phyloP scores from a whole-genome alignment of 2,329 filamentous ascomycete genomes.

The Ambrosiella beaveri region DNA sequence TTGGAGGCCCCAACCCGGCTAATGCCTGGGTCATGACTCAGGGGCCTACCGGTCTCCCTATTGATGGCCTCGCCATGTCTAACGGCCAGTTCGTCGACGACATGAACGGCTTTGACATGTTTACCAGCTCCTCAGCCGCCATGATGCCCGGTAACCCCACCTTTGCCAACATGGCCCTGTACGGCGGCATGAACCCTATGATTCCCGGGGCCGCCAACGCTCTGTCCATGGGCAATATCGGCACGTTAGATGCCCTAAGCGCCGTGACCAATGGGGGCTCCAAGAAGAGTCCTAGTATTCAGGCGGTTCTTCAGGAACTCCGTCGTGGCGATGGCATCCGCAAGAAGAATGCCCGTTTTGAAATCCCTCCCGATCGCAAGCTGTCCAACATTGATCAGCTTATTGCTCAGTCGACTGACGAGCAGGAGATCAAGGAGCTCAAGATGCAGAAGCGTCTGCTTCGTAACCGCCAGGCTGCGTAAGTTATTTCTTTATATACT shows the following conservation, averaged over 20 bases:
- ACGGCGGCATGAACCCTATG: constrained; percentile 24
- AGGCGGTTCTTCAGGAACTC: constrained; percentile 35
- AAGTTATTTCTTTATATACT: constrained; percentile 28
- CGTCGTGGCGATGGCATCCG: constrained; percentile 73
- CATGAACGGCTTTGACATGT: constrained; percentile 54
- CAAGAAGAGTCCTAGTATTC: constrained; percentile 30
- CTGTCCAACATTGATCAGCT: constrained; percentile 88
- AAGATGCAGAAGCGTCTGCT: constrained; percentile 95
- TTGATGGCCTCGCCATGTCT: constrained; percentile 20
- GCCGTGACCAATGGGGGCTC: constrained; percentile 13
- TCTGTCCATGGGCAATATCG: constrained; percentile 2
- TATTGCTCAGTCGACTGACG: constrained; percentile 73
- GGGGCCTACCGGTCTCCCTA: not conserved
- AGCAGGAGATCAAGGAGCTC: constrained; percentile 89
- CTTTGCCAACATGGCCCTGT: constrained; percentile 37
- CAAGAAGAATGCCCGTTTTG: constrained; percentile 98
- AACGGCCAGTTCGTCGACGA: not conserved
- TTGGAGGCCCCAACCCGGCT: constrained; percentile 28
- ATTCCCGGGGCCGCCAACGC: not conserved
- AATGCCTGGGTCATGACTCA: constrained; percentile 37
- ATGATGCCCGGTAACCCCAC: constrained; percentile 33
- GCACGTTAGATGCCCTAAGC: constrained; percentile 28
- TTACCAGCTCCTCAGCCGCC: constrained; percentile 35
- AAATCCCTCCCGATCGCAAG: constrained; percentile 86
- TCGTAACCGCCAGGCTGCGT: constrained; percentile 93